A percentile compares a stretch with the other conserved stretches of the same genome.
These are phyloP conservation scores for Calonectria pseudoturangicola DNA, from an alignment of 2,329 filamentous ascomycete species.

Conservation along the genomic window DNA sequence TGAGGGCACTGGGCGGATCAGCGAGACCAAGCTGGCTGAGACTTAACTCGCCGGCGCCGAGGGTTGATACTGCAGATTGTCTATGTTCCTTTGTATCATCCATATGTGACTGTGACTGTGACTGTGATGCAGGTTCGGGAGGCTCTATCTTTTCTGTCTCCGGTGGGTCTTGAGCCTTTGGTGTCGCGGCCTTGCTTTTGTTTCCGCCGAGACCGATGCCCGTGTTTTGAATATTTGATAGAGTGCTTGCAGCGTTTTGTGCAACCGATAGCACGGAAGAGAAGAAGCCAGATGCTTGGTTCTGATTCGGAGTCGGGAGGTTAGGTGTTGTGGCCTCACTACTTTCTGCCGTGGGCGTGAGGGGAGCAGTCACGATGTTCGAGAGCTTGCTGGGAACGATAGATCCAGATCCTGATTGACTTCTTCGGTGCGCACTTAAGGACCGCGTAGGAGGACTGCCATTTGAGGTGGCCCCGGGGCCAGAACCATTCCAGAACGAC, in stretches of 20 bases:
- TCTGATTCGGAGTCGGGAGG: conserved; percentile 71
- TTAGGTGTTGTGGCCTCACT: conserved; percentile 75
- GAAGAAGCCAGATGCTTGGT: conserved; percentile 83
- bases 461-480: conserved; percentile 62
- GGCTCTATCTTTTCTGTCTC: conserved; percentile 60
- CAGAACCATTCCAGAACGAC: conserved; percentile 53
- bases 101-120: conserved; percentile 52
- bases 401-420: conserved; percentile 71
- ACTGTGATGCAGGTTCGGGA: conserved; percentile 62
- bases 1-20: conserved; percentile 72
- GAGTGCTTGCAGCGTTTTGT: conserved; percentile 88
- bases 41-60: conserved; percentile 92
- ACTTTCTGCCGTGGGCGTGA: conserved; percentile 85
- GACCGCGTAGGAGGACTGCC: conserved; percentile 79
- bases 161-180: conserved; percentile 51
- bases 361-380: conserved; percentile 80
- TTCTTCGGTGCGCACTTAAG: conserved; percentile 81
- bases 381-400: conserved; percentile 91
- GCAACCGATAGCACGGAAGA: conserved; percentile 94
- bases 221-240: conserved; percentile 84
- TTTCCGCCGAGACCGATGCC: conserved; percentile 71
- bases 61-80: conserved; percentile 88
- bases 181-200: conserved; percentile 57
- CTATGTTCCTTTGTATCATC: conserved; percentile 71
- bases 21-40: conserved; percentile 90